A percentile compares a stretch with the other conserved stretches of the same genome.
These are phyloP conservation scores for Penicillium bialowiezense DNA, from an alignment of 495 filamentous ascomycete species.

Conservation along the genomic window DNA sequence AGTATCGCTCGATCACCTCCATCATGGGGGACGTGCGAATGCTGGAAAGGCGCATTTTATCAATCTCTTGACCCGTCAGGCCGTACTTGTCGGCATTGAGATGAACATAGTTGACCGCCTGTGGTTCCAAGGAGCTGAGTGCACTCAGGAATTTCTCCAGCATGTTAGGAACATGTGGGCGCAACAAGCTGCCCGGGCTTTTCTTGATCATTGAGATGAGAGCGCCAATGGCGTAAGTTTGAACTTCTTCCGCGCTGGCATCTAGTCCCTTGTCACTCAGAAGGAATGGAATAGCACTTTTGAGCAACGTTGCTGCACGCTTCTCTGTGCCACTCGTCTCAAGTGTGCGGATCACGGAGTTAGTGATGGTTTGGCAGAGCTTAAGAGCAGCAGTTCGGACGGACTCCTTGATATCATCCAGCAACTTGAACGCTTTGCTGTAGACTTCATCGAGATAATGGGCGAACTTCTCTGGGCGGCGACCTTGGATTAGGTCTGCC, in stretches of 20 bases:
- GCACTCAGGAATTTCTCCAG: slow-evolving; percentile 76
- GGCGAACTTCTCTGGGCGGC: slow-evolving; percentile 73
- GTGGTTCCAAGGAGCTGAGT: slow-evolving; percentile 81
- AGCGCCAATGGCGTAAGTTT: slow-evolving; percentile 66
- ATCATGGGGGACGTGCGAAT: slow-evolving; percentile 86
- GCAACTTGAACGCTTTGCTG: slow-evolving; percentile 68
- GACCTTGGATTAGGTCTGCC: slow-evolving; percentile 76
- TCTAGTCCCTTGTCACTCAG: slow-evolving; percentile 87
- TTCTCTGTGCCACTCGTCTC: slow-evolving; percentile 74
- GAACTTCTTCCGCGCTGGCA: slow-evolving; percentile 81
- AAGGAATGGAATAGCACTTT: slow-evolving; percentile 82
- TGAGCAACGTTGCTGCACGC: slow-evolving; percentile 70
- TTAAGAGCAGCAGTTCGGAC: slow-evolving; percentile 77
- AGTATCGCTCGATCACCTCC: slow-evolving; percentile 86
- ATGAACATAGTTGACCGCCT: slow-evolving; percentile 87
- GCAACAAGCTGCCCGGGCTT: slow-evolving; percentile 63
- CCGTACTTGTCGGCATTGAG: slow-evolving; percentile 86
- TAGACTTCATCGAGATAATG: slow-evolving; percentile 83
- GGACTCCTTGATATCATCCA: slow-evolving; percentile 93
- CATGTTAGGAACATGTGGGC: slow-evolving; percentile 76
- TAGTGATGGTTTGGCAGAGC: slow-evolving; percentile 77
- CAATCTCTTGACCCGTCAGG: slow-evolving; percentile 75
- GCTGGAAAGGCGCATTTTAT: slow-evolving; percentile 74
- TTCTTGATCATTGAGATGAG: slow-evolving; percentile 87
- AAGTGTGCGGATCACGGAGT: slow-evolving; percentile 78